These are phyloP conservation scores for Saccharum spontaneum DNA, from an alignment of 176 grass and related monocot species.

Conservation along the genomic window DNA sequence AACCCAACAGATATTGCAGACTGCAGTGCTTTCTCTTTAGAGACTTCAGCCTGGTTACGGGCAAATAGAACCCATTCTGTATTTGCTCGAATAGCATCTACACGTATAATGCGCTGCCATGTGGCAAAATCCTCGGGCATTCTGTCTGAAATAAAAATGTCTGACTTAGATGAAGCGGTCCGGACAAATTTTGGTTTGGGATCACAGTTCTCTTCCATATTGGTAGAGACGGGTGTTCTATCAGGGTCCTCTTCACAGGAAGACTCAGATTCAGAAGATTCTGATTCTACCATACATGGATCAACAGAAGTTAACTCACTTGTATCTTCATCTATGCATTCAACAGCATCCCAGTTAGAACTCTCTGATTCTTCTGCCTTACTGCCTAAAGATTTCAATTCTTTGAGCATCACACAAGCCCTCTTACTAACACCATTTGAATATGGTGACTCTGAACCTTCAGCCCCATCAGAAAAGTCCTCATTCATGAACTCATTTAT, in stretches of 20 bases:
- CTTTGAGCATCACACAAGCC: constrained; percentile 42
- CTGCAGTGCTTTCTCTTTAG: constrained; percentile 58
- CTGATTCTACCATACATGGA: constrained; percentile 53
- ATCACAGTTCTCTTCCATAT: constrained; percentile 41
- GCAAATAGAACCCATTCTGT: constrained; percentile 71
- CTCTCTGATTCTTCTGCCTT: constrained; percentile 25
- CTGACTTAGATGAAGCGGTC: constrained; percentile 48
- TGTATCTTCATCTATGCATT: constrained; percentile 52
- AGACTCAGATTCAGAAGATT: constrained; percentile 70
- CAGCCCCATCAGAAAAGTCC: constrained; percentile 38
- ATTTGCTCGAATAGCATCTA: constrained; percentile 82
- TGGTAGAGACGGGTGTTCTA: constrained; percentile 27
- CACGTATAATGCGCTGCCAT: constrained; percentile 91
- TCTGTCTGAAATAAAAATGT: constrained; percentile 40
- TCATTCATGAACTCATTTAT: constrained; percentile 48
- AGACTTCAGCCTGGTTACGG: constrained; percentile 58
- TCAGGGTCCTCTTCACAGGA: constrained; percentile 68
- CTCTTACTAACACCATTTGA: constrained; percentile 45
- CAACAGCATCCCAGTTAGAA: constrained; percentile 7
- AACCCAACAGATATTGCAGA: constrained; percentile 56
- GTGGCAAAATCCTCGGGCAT: constrained; percentile 69
- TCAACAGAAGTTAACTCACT: constrained; percentile 45
- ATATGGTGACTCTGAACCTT: constrained; percentile 43
- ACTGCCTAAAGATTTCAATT: constrained; percentile 37
- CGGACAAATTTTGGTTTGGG: constrained; percentile 49